Evolutionary conservation across 306 rosid genomes (phyloP), one percentile per base, ranked within the genome.

Genomic region (Dryas octopetala): DNA sequence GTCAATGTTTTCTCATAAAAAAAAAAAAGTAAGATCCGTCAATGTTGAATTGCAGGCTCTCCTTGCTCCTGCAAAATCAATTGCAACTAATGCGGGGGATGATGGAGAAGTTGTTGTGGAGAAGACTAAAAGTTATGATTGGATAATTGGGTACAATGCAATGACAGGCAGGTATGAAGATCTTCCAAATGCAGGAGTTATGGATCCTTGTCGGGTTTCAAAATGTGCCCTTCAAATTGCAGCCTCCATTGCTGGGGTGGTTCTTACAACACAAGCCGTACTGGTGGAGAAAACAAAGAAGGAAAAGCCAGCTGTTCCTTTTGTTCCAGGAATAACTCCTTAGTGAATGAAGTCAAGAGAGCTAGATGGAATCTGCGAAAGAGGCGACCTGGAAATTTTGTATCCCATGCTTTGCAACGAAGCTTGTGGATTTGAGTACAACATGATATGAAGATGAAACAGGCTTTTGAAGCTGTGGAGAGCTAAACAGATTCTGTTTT

Each of bases 171-270:
- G 60, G 19, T 91, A 91, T 16, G 97, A 90, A 84, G 98, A 95
- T 90, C 98, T 95, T 85, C 76, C 90, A 28, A 78, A 85, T 73
- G 93, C 93, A 0, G 97, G 97, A 38, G 89, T 95, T 51, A 80
- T 89, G 44, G 98, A 95, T 89, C 98, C 98, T 64, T 83, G 97
- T 82, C 88, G 89, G 32, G 97, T 95, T 82, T 78, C 96, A 26
- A 91, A 93, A 75, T 91, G 97, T 73, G 98, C 98, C 70, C 97
- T 95, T 78, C 96, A 91, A 81, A 90, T 76, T 84, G 97, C 98
- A 15, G 96, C 80, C 74, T 91, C 97, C 14, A 80, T 95, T 79
- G 91, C 97, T 19, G 93, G 97, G 12, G 17, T 95, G 74, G 73
- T 91, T 84, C 84, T 95, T 79, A 90, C 97, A 47, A 90, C 97